A percentile compares a stretch with the other conserved stretches of the same genome.
Evolutionary conservation across 495 filamentous ascomycete species (phyloP).

Genomic region (Penicillium dipodomyicola): DNA sequence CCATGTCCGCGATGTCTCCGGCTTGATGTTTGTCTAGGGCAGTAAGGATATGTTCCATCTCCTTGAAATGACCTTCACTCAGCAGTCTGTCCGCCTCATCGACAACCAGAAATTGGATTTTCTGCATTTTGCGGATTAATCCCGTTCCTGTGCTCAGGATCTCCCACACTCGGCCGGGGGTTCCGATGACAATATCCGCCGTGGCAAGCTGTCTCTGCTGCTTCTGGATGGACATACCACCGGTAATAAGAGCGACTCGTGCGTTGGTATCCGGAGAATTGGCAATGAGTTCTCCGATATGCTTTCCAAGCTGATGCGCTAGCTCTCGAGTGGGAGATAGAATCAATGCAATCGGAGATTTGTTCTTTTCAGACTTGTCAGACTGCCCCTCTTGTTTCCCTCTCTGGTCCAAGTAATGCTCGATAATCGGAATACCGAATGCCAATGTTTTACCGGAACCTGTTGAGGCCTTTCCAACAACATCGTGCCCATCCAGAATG

Average conservation of each 20-base stretch:
- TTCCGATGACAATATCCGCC: conserved; percentile 88
- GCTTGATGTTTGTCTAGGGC: conserved; percentile 61
- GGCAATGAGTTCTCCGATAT: conserved; percentile 69
- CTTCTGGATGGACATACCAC: conserved; percentile 88
- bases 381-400: conserved; percentile 20
- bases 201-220: conserved; percentile 73
- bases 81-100: conserved; percentile 94
- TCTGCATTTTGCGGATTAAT: conserved; percentile 60
- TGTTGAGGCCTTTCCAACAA: conserved; percentile 92
- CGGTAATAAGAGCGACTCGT: conserved; percentile 78
- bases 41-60: conserved; percentile 79
- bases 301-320: conserved; percentile 82
- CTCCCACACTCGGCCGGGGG: conserved; percentile 92
- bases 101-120: conserved; percentile 78
- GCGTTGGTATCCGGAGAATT: conserved; percentile 56
- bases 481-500: conserved; percentile 81
- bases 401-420: conserved; percentile 43
- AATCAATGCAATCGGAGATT: conserved; percentile 73
- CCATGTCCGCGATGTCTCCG: conserved; percentile 36
- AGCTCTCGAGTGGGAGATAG: conserved; percentile 90
- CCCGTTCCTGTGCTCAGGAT: conserved; percentile 69
- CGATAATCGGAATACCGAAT: conserved; percentile 65
- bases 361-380: conserved; percentile 25
- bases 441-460: conserved; percentile 97
- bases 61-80: conserved; percentile 92